Conservation (phyloP, 2,329 filamentous ascomycete genomes). For the Chaetomium olivaceum region DNA sequence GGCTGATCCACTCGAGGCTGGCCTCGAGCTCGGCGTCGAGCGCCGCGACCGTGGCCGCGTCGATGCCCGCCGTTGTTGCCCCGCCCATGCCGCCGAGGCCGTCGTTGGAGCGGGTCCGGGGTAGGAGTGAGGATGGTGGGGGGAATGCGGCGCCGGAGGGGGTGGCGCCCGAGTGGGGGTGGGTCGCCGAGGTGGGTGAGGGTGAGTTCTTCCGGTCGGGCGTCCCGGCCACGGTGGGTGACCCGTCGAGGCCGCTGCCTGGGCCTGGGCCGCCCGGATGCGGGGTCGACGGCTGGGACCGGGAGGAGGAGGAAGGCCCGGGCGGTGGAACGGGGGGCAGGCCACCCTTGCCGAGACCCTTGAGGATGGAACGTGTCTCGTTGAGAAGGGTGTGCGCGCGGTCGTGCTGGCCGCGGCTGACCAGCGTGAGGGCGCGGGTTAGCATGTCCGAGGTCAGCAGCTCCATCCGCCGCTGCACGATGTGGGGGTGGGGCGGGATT, state of each 20-base stretch:
- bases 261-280: conserved; percentile 45
- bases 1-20: conserved; percentile 94
- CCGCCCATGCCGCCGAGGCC: conserved; percentile 48
- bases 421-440: conserved; percentile 84
- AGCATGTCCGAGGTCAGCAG: conserved; percentile 97
- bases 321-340: conserved; percentile 79
- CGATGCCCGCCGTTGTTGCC: conserved; percentile 66
- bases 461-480: conserved; percentile 97
- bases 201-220: conserved; percentile 58
- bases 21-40: conserved; percentile 89
- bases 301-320: conserved; percentile 43
- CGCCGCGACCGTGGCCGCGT: conserved; percentile 76
- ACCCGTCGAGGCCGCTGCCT: conserved; percentile 42
- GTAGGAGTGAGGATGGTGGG: conserved; percentile 47
- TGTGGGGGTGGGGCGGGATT: conserved; percentile 91
- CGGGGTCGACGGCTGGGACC: conserved; percentile 52
- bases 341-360: conserved; percentile 92
- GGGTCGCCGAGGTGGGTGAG: conserved; percentile 53
- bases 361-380: conserved; percentile 92
- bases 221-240: conserved; percentile 47
- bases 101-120: conserved; percentile 57
- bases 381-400: conserved; percentile 87
- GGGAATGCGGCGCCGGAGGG: conserved; percentile 45
- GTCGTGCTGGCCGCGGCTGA: conserved; percentile 89
- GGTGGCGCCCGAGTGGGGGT: conserved; percentile 35